Evolutionary conservation across 768 basidiomycete genomes (phyloP).

Genomic region (Clathrus columnatus): DNA sequence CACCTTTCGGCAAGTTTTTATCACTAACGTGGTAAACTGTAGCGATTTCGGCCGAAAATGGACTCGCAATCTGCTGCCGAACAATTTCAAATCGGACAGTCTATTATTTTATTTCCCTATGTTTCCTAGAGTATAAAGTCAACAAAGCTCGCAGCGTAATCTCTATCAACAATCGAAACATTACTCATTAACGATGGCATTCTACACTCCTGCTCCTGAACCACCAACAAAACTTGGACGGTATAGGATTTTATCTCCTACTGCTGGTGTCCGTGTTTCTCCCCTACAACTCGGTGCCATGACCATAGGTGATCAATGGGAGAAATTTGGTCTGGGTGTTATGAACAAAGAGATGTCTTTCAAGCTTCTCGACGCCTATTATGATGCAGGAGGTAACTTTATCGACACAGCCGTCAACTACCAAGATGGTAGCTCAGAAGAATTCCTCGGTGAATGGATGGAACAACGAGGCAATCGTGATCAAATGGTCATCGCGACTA

Average conservation of each 20-base stretch:
- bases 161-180: no score
- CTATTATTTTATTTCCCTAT: no score
- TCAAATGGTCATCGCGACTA: conserved; percentile 42
- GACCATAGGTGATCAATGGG: conserved; percentile 41
- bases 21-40: no score
- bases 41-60: no score
- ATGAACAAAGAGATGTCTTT: conserved; percentile 36
- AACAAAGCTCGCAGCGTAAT: no score
- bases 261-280: conserved; percentile 39
- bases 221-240: conserved; percentile 21
- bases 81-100: no score
- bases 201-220: conserved; percentile 14
- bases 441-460: conserved; percentile 45
- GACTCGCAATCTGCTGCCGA: no score
- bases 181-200: neutral
- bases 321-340: conserved; percentile 27
- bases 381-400: conserved; percentile 39
- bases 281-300: conserved; percentile 40
- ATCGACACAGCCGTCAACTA: conserved; percentile 42
- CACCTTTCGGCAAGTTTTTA: no score
- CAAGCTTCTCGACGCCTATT: conserved; percentile 38
- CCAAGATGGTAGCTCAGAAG: conserved; percentile 48
- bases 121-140: no score
- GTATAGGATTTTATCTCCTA: conserved; percentile 32
- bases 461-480: conserved; percentile 34